Evolutionary conservation across 2,329 filamentous ascomycete species (phyloP), one percentile per base, ranked within the genome.

Genomic region (Cordyceps javanica): DNA sequence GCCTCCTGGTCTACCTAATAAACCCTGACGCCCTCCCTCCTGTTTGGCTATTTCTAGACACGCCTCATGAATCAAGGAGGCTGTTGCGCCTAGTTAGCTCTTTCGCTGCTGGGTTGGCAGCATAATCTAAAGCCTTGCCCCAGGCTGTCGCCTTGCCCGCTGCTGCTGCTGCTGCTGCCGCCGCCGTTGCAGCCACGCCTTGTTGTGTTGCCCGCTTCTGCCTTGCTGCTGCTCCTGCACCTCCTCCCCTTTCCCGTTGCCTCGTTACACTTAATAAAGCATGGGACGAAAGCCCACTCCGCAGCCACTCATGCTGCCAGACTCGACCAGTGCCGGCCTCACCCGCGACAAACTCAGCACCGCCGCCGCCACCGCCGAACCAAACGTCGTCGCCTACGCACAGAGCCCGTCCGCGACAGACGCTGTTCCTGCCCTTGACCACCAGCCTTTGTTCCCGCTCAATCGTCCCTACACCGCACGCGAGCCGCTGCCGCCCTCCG

Each of bases 271-370:
- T 25, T 25, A 41, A 49, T 36, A 53, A 46, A 55, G 44, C 44
- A 83, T 83, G 81, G 80, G 76, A 73, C 81, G 81, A 70, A 84
- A 82, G 72, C 72, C 77, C 67, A 79, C 76, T 71, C 81, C 80
- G 63, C 77, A 82, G 74, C 80, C 81, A 72, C 76, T 83, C 72
- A 72, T 76, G 68, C 74, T 83, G 71, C 73, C 75, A 66, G 74
- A 74, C 62, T 64, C 70, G 62, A 69, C 65, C 61, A 63, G 66
- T 64, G 62, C 67, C 61, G 60, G 61, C 60, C 19, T 62, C 62
- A 56, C 52, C 59, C 59, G 61, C 60, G 50, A 62, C 60, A 39
- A 60, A 59, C 53, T 38, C 16, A 32, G 26, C 44, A 54, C 25
- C 42, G 16, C 34, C 38, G 26, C 26, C 49, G 49, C 30, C 26